phyloP scores from a whole-genome alignment of 768 basidiomycete genomes.

The Rhodosporidiobolus odoratus region DNA sequence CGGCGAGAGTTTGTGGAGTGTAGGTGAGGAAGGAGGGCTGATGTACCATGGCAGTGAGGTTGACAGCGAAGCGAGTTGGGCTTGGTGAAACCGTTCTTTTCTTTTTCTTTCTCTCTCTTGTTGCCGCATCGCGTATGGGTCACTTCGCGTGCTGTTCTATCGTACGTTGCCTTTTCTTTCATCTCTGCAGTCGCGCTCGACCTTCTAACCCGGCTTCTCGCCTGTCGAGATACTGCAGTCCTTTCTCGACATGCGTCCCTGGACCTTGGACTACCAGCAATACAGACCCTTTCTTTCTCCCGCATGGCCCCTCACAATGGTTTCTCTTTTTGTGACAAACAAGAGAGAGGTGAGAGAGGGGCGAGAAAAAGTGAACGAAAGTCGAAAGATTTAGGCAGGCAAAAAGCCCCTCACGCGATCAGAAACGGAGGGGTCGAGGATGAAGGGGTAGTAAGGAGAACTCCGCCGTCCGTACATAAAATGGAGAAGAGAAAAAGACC shows the following conservation, averaged over 20 bases:
- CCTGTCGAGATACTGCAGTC: neutral
- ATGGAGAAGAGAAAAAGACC: no score
- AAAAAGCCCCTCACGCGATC: no score
- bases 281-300: no score
- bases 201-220: neutral
- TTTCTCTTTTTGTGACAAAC: no score
- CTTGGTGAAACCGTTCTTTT: neutral
- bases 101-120: neutral
- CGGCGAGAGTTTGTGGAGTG: neutral
- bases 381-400: no score
- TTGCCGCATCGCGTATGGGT: neutral
- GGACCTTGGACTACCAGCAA: no score
- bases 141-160: neutral
- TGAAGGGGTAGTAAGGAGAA: no score
- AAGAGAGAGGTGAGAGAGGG: no score
- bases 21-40: conserved; percentile 8
- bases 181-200: neutral
- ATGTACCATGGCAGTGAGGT: conserved; percentile 4
- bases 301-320: no score
- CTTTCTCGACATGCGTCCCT: neutral
- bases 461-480: no score
- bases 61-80: conserved; percentile 19
- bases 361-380: no score
- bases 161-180: neutral
- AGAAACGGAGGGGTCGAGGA: no score